Evolutionary conservation across 371 early-diverging fungal genomes (phyloP), one percentile per base, ranked within the genome.

Genomic region (Mucor circinelloides): DNA sequence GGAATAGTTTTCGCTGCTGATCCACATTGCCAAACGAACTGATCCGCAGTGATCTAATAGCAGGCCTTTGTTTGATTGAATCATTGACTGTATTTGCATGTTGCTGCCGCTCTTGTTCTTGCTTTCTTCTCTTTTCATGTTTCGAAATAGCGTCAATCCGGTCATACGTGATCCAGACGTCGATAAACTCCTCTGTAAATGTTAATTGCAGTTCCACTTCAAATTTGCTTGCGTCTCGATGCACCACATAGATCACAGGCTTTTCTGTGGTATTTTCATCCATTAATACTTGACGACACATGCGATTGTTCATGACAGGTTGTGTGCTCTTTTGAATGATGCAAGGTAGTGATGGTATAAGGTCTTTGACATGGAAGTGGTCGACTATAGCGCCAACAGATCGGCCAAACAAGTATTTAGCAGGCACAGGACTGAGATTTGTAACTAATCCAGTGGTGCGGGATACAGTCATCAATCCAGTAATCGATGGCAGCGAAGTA

Each of bases 331-430:
- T 30, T 55, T 55, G 23, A 30, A 55, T 55, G 31, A 55, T 55
- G 27, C 2, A 15, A 15, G 85, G 80, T 32, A 89, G 82, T 48
- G 85, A 82, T 12, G 90, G 91, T 19, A 91, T 66, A 23, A 91
- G 63, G 12, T 79, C 76, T 13, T 77, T 73, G 46, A 91, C 80
- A 15, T 76, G 72, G 52, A 75, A 69, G 10, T 73, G 76, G 28
- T 84, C 85, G 2, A 82, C 75, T 25, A 90, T 77, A 9, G 72
- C 70, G 10, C 72, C 68, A 1, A 78, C 71, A 1, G 80, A 71
- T 58, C 68, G 59, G 13, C 91, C 91, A 77, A 91, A 90, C 9
- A 91, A 76, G 54, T 90, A 90, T 70, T 90, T 90, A 46, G 88
- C 84, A 55, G 89, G 88, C 6, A 88, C 89, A 27, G 87, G 70